These are phyloP conservation scores for Schizochytrium sp. DNA, from an alignment of 108 stramenopile species.

Conservation along the genomic window DNA sequence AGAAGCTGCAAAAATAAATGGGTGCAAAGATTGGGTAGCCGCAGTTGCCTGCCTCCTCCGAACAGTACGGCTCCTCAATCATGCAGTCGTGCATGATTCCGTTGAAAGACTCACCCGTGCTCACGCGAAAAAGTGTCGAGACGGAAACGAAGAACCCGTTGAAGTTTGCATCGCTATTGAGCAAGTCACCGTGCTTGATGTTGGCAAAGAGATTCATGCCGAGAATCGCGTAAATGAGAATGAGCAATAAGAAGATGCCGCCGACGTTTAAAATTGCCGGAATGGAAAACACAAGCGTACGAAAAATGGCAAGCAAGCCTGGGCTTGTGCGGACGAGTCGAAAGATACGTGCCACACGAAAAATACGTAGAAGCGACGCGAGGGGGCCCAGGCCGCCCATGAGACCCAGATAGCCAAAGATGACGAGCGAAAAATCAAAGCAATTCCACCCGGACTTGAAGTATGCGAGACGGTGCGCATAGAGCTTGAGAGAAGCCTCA, in stretches of 20 bases:
- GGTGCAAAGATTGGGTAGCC: conserved; percentile 6
- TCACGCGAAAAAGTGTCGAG: conserved; percentile 19
- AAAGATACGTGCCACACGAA: conserved; percentile 22
- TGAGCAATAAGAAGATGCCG: conserved; percentile 22
- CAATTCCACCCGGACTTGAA: conserved; percentile 44
- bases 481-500: conserved; percentile 40
- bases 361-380: conserved; percentile 17
- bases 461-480: conserved; percentile 33
- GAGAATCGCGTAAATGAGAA: conserved; percentile 32
- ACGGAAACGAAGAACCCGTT: conserved; percentile 17
- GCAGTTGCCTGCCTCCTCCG: background rate
- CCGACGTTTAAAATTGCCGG: conserved; percentile 32
- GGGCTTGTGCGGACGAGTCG: conserved; percentile 14
- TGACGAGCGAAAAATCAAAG: conserved; percentile 46
- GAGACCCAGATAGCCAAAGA: conserved; percentile 30
- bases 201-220: conserved; percentile 32
- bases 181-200: conserved; percentile 19
- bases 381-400: background rate
- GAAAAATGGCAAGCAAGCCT: background rate
- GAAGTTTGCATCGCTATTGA: conserved; percentile 24
- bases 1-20: conserved; percentile 16
- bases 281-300: conserved; percentile 16
- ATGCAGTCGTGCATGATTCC: conserved; percentile 31
- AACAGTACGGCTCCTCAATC: background rate
- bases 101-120: conserved; percentile 37